Base-by-base conservation (phyloP, 2,329 filamentous ascomycete species). In the Colletotrichum salicis region DNA sequence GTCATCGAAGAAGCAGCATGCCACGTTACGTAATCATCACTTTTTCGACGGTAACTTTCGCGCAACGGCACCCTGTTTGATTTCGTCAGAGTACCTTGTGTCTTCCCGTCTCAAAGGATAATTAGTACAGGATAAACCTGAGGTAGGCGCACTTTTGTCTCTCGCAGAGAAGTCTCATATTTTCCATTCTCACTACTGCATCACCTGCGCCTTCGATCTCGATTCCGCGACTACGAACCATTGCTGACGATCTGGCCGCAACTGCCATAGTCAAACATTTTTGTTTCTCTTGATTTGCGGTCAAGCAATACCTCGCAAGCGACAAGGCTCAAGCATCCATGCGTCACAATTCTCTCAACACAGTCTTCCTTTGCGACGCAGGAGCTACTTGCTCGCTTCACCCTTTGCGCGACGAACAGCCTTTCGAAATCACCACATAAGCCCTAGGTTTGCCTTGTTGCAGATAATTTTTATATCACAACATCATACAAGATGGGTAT, bases 401-500 rank as follows among this genome's bases (percentile, higher is more conserved):
- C 41, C 11, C 24, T 54, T 15, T n/a, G 33, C n/a, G 27, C 61
- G 15, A 56, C 7, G 31, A 59, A 24, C 27, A 27, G 4, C 33
- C 24, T 10, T 31, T 22, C n/a, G 33, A 37, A 51, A n/a, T 31
- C 45, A 22, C 3, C 22, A 31, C 15, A 37, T 19, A 52, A 5
- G 55, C 55, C 10, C 31, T 22, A 19, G 22, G 13, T 22, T 29
- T 22, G 37, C 37, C 37, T 35, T 35, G 7, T 35, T 19, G 7
- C 29, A 41, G 22, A 15, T 31, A 55, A 33, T 13, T 15, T 6
- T 6, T 35, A 11, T n/a, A 33, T n/a, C 15, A 31, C 10, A 33
- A 66, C 64, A 52, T 24, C 33, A 12, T 29, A 11, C 80, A 86
- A 76, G 72, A 97, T 97, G 95, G 95, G 95, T 92, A 95, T 97